Conservation (phyloP, 352 stramenopile genomes). For the Plasmopara muralis region DNA sequence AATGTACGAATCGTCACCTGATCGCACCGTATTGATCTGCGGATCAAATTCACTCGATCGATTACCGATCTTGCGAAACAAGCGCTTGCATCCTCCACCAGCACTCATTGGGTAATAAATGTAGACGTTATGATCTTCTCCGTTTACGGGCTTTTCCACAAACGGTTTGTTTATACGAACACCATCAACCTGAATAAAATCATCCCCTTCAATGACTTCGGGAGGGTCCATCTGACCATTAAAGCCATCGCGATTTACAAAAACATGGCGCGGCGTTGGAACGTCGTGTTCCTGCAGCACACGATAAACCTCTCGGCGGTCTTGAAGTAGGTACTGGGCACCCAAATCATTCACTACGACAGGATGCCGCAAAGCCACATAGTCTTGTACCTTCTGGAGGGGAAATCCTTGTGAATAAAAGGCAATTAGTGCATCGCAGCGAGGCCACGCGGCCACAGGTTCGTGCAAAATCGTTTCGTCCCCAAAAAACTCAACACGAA, state of each 20-base stretch:
- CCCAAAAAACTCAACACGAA: slow-evolving; percentile 96
- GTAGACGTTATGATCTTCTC: slow-evolving; percentile 99
- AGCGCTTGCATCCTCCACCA: slow-evolving; percentile 97
- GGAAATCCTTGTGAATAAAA: slow-evolving; percentile 99
- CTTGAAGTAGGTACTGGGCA: slow-evolving; percentile 93
- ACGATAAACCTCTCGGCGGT: slow-evolving; percentile 93
- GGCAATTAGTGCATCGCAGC: slow-evolving; percentile 96
- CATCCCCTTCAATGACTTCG: slow-evolving; percentile 61
- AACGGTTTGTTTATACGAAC: slow-evolving; percentile 98
- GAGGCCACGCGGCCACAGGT: slow-evolving; percentile 89
- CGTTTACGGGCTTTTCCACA: slow-evolving; percentile 99
- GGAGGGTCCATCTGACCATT: slow-evolving; percentile 28
- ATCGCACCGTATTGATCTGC: slow-evolving; percentile 93
- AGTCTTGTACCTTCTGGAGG: slow-evolving; percentile 94
- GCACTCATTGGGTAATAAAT: slow-evolving; percentile 99
- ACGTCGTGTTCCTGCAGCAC: slow-evolving; percentile 91
- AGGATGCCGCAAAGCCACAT: slow-evolving; percentile 91
- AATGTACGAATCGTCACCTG: slow-evolving; percentile 87
- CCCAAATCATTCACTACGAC: slow-evolving; percentile 97
- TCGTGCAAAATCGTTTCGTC: slow-evolving; percentile 94
- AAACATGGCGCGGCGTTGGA: slow-evolving; percentile 92
- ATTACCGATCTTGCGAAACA: slow-evolving; percentile 97
- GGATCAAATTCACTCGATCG: slow-evolving; percentile 93
- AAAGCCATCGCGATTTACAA: slow-evolving; percentile 92
- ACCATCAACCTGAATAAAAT: slow-evolving; percentile 87